Evolutionary conservation across 2,329 filamentous ascomycete species (phyloP).

Genomic region (Fusarium keratoplasticum): DNA sequence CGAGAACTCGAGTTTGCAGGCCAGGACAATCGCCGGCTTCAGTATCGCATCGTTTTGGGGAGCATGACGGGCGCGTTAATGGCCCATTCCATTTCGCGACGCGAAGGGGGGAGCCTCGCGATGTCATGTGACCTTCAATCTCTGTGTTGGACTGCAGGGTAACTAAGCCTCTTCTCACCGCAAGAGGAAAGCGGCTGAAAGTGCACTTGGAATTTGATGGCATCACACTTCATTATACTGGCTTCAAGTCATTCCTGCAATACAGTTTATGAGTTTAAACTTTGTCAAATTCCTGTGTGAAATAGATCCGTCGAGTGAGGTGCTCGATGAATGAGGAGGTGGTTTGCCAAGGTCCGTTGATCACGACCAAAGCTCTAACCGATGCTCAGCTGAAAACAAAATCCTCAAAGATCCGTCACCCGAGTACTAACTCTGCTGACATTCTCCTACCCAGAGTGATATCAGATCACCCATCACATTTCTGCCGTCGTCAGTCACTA

Average conservation of each 20-base stretch:
- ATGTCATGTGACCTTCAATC: constrained; percentile 20
- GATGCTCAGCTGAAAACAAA: neutral
- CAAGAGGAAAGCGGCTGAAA: neutral
- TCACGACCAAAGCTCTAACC: neutral
- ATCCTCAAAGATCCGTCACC: neutral
- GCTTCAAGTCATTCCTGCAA: neutral
- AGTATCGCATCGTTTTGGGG: neutral
- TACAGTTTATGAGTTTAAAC: neutral
- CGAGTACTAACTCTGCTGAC: neutral
- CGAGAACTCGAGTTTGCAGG: neutral
- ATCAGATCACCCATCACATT: constrained; percentile 1
- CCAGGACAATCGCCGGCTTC: neutral
- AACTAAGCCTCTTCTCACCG: neutral
- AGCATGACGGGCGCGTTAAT: constrained; percentile 11
- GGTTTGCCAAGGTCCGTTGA: neutral
- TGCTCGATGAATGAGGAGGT: neutral
- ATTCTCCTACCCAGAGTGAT: neutral
- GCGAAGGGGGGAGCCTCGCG: constrained; percentile 18
- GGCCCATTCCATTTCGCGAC: constrained; percentile 10
- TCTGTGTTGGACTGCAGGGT: neutral
- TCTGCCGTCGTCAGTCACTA: constrained; percentile 15
- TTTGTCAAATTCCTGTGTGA: neutral
- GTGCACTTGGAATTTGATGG: neutral
- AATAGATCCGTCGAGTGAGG: neutral
- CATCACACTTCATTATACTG: neutral